phyloP scores from a whole-genome alignment of 352 stramenopile species.

The Phytophthora constricta region DNA sequence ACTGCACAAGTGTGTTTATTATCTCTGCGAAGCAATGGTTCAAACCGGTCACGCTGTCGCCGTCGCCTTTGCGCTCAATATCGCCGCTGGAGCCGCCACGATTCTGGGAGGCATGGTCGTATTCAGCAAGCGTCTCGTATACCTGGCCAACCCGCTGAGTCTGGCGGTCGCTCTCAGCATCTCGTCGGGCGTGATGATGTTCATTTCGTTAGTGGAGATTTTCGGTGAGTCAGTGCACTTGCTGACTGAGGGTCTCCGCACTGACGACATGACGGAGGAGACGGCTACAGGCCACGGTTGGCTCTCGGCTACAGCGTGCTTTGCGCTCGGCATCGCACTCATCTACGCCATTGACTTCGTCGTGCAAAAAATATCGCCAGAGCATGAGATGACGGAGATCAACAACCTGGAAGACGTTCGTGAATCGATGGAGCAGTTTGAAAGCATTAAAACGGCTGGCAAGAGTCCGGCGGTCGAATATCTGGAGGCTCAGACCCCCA shows the following conservation, averaged over 20 bases:
- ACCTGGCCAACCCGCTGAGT: conserved; percentile 5
- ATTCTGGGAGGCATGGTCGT: neutral
- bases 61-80: conserved; percentile 1
- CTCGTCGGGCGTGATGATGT: conserved; percentile 1
- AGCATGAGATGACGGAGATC: conserved; percentile 1
- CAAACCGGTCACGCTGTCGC: neutral
- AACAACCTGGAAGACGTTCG: neutral
- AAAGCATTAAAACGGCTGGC: neutral
- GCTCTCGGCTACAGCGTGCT: neutral
- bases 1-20: neutral
- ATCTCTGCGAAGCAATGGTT: neutral
- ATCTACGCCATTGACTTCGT: neutral
- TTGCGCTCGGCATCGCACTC: neutral
- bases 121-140: conserved; percentile 4
- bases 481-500: neutral
- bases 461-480: neutral
- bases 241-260: neutral
- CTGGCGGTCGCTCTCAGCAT: neutral
- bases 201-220: conserved; percentile 3
- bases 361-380: neutral
- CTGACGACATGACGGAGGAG: conserved; percentile 3
- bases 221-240: conserved; percentile 1
- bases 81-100: neutral
- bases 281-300: neutral
- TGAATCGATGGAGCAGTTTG: neutral